Evolutionary conservation across 75 land plant genomes (phyloP), one percentile per base, ranked within the genome.

Genomic region (Ceratopteris richardii): DNA sequence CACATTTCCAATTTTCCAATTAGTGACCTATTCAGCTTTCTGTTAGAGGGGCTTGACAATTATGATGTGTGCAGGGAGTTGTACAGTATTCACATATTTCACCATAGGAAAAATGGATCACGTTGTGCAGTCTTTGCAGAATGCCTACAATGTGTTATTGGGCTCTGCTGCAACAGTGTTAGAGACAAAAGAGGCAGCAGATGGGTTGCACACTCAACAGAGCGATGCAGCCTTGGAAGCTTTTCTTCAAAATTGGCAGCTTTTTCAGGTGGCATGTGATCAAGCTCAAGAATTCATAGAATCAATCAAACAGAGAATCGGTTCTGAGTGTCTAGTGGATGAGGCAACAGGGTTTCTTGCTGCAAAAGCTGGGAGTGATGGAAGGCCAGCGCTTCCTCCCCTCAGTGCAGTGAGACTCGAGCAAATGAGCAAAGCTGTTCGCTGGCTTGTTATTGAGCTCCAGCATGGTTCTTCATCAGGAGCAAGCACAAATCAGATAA

Each of bases 371-470:
- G 76, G 72, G 17, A 51, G 37, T 42, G 22, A 55, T 29, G 58
- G 56, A 13, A 54, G 33, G 27, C 61, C 65, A 21, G 64, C 64
- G 53, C 68, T 92, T 22, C 82, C 86, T 4, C 88, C 97, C 0
- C 81, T 92, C 17, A 92, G 94, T 60, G 97, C 95, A 7, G 84
- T 92, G 16, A 58, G 87, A 19, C 71, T 92, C 54, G 97, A 92
- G 67, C 90, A 89, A 70, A 87, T 88, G 94, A 92, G 97, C 62
- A 92, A 92, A 66, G 94, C 94, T 36, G 90, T 92, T 0, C 61
- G 94, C 7, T 88, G 82, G 94, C 84, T 88, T 25, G 97, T 88
- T 20, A 75, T 88, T 30, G 95, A 92, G 36, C 67, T 92, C 27
- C 94, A 85, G 57, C 83, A 81, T 18, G 97, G 93, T 14, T 60